Conservation (phyloP, 1,284 basidiomycete species). For the Microbotryum lychnidis-dioicae region DNA sequence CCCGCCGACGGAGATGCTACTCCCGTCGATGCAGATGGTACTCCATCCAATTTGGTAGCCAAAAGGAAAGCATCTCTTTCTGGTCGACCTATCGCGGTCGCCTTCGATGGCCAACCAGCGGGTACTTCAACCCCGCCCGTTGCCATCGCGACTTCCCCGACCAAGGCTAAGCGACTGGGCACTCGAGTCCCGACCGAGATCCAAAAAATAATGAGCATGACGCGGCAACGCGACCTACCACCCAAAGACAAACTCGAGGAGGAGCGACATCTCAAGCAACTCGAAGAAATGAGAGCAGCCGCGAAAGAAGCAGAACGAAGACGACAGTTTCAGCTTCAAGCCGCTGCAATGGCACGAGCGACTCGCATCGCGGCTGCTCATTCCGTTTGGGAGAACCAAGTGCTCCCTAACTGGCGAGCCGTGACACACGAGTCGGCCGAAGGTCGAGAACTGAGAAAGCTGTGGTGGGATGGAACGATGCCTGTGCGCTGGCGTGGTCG, state of each 20-base stretch:
- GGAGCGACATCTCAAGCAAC: slow-evolving; percentile 31
- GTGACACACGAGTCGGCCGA: slow-evolving; percentile 54
- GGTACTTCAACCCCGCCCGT: no score
- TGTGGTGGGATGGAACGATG: slow-evolving; percentile 85
- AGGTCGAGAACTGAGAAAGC: slow-evolving; percentile 48
- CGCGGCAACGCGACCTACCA: slow-evolving; percentile 34
- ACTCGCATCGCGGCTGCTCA: slow-evolving; percentile 54
- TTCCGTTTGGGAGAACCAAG: slow-evolving; percentile 65
- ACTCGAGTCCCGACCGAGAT: slow-evolving; percentile 21
- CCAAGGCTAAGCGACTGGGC: background rate
- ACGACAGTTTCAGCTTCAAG: slow-evolving; percentile 1
- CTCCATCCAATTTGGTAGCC: no score
- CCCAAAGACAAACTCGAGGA: slow-evolving; percentile 35
- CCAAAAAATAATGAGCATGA: slow-evolving; percentile 33
- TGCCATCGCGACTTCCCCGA: no score
- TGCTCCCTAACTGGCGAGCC: slow-evolving; percentile 72
- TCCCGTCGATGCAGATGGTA: no score
- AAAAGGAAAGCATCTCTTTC: no score
- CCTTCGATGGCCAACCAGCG: no score
- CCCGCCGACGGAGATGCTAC: no score
- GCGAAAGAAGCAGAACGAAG: slow-evolving; percentile 28
- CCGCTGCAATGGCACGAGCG: slow-evolving; percentile 5
- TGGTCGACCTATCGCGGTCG: no score
- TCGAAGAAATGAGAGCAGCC: slow-evolving; percentile 31
- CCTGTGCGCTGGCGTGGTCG: slow-evolving; percentile 74